A percentile compares a stretch with the other conserved stretches of the same genome.
phyloP scores from a whole-genome alignment of 257 asterid genomes.

The Agastache rugosa region DNA sequence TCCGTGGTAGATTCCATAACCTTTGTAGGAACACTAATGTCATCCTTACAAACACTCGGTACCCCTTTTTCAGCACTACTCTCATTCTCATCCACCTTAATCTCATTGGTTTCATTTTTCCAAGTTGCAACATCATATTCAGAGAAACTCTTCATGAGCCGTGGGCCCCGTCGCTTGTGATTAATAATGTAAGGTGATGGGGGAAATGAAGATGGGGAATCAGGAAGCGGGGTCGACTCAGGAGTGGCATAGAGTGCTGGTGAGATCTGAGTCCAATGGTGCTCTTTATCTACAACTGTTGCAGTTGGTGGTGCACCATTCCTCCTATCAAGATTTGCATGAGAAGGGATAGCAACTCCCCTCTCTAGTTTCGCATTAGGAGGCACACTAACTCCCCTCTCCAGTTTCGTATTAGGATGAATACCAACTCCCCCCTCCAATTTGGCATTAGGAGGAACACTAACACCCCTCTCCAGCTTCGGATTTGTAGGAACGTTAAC shows the following conservation, averaged over 20 bases:
- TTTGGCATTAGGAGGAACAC: constrained; percentile 42
- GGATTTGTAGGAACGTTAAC: constrained; percentile 48
- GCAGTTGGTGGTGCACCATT: constrained; percentile 41
- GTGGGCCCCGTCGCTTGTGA: constrained; percentile 94
- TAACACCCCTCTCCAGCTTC: constrained; percentile 52
- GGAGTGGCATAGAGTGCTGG: constrained; percentile 96
- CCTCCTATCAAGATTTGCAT: constrained; percentile 14
- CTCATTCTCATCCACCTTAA: constrained; percentile 49
- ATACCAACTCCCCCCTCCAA: constrained; percentile 48
- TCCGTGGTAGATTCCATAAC: constrained; percentile 38
- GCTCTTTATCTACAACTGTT: constrained; percentile 46
- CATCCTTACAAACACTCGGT: constrained; percentile 42
- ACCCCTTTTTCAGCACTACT: constrained; percentile 38
- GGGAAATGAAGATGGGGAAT: constrained; percentile 83
- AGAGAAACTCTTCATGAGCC: constrained; percentile 81
- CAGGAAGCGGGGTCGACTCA: constrained; percentile 82
- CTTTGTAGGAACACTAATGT: constrained; percentile 32
- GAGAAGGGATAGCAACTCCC: constrained; percentile 42
- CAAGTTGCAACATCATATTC: constrained; percentile 64
- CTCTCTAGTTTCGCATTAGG: constrained; percentile 43
- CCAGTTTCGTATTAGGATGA: constrained; percentile 43
- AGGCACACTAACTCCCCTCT: constrained; percentile 52
- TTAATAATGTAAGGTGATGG: constrained; percentile 89
- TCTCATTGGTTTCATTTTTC: constrained; percentile 41
- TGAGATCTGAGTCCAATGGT: constrained; percentile 81